These are phyloP conservation scores for Alternaria solani DNA, from an alignment of 2,329 filamentous ascomycete genomes.

Conservation along the genomic window DNA sequence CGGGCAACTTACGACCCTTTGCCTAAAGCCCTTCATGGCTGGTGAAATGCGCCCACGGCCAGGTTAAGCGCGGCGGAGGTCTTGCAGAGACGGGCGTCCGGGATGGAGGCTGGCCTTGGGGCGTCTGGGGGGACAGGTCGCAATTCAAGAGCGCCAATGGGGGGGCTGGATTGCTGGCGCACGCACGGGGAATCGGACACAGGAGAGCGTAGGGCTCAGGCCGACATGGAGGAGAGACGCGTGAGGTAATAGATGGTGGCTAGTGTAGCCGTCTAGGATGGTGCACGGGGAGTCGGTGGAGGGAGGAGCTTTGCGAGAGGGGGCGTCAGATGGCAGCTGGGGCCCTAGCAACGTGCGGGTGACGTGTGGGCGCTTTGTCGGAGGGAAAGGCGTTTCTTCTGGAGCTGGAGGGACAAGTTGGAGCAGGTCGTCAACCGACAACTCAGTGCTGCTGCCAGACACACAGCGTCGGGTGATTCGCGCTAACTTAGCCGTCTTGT, in stretches of 20 bases:
- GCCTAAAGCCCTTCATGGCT: slow-evolving; percentile 96
- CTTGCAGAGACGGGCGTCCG: slow-evolving; percentile 36
- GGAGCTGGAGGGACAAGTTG: slow-evolving; percentile 27
- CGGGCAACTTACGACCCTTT: slow-evolving; percentile 83
- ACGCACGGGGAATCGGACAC: slow-evolving; percentile 22
- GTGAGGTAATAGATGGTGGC: slow-evolving; percentile 36
- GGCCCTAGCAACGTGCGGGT: slow-evolving; percentile 28
- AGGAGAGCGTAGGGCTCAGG: slow-evolving; percentile 33
- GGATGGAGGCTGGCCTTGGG: slow-evolving; percentile 34
- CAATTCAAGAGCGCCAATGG: slow-evolving; percentile 42
- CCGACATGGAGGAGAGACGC: slow-evolving; percentile 41
- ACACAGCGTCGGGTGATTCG: slow-evolving; percentile 30
- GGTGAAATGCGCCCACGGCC: slow-evolving; percentile 50
- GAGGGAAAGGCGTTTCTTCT: slow-evolving; percentile 17
- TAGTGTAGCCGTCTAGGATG: slow-evolving; percentile 37
- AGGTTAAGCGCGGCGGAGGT: slow-evolving; percentile 40
- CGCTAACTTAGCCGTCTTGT: slow-evolving; percentile 31
- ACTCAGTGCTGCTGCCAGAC: slow-evolving; percentile 32
- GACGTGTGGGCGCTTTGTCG: slow-evolving; percentile 23
- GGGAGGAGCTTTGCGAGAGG: slow-evolving; percentile 32
- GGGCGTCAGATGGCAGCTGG: slow-evolving; percentile 33
- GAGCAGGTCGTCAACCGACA: slow-evolving; percentile 30
- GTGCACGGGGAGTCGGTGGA: slow-evolving; percentile 36
- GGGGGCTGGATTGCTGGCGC: slow-evolving; percentile 28
- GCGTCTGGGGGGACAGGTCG: slow-evolving; percentile 32